Base-by-base conservation (phyloP, 2,329 filamentous ascomycete genomes). In the Cadophora sp. region DNA sequence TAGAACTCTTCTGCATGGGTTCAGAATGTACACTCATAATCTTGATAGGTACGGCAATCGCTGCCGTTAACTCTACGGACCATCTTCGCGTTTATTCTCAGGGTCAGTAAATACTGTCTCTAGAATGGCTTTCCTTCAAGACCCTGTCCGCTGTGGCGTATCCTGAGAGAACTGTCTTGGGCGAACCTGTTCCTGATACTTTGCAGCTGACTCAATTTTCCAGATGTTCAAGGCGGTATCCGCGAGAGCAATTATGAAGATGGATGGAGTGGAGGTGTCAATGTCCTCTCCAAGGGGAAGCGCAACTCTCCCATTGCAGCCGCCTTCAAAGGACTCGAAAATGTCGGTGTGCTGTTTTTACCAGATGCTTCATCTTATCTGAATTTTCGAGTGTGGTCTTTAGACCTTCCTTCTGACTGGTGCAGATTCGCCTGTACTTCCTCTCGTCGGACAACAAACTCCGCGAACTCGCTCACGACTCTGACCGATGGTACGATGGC, bases 51-150 rank as follows among this genome's bases (percentile, higher is more conserved):
- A 62, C 58, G 16, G 29, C 64, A 9, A 53, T 66, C n/a, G 64
- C 51, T 6, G 64, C 64, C 8, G 56, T 43, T 3, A 66, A 66
- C 24, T 43, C 48, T n/a, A 26, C 24, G 2, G 34, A 48, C 37
- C 56, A 62, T 34, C 56, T 66, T 22, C 64, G 64, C 8, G 64
- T 66, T 14, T 66, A 66, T 48, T 66, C 34, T 27, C 64, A 66
- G 50, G 58, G 43, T 31, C 4, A 55, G 51, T 29, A 27, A 11
- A 12, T 11, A 1, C 50, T 37, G 2, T 37, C 34, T 37, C n/a
- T n/a, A n/a, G n/a, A n/a, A n/a, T n/a, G n/a, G 31, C 31, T 34
- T 34, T 34, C 11, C 5, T 34, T 34, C 11, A 6, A 34, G 31
- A 6, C 11, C 31, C n/a, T n/a, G n/a, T n/a, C n/a, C n/a, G n/a